These are phyloP conservation scores for Psilocybe sp. DNA, from an alignment of 768 basidiomycete species.

Conservation along the genomic window DNA sequence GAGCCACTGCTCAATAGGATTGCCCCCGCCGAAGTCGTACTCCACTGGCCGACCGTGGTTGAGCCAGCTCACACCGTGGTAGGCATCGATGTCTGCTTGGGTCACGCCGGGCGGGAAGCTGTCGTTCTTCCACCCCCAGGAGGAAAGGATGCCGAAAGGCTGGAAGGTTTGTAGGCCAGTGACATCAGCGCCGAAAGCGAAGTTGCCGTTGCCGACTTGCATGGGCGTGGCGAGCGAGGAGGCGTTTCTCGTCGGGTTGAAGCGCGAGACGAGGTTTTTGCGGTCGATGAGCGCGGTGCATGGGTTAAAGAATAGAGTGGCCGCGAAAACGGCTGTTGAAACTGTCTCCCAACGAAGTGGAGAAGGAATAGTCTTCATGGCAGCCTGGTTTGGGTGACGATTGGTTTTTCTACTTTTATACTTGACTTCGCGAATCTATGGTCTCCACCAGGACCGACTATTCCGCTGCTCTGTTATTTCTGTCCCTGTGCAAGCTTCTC, in stretches of 20 bases:
- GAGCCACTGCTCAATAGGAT: constrained; percentile 47
- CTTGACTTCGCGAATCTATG: too few species aligned
- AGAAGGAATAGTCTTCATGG: too few species aligned
- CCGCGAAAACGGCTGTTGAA: too few species aligned
- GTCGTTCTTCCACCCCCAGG: constrained; percentile 65
- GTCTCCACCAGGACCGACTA: too few species aligned
- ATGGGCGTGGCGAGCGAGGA: constrained; percentile 47
- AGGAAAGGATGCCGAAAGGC: constrained; percentile 53
- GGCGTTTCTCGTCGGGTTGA: constrained; percentile 48
- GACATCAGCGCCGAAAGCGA: constrained; percentile 58
- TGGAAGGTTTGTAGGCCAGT: constrained; percentile 58
- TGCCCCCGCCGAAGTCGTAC: constrained; percentile 31
- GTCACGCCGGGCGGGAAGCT: constrained; percentile 43
- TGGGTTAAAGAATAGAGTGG: neutral
- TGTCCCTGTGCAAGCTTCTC: too few species aligned
- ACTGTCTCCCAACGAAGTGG: too few species aligned
- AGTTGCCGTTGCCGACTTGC: constrained; percentile 62
- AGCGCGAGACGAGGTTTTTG: constrained; percentile 40
- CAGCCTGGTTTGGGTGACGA: too few species aligned
- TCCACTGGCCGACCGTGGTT: constrained; percentile 48
- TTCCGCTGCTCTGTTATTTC: too few species aligned
- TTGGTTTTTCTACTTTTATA: too few species aligned
- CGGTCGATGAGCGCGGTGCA: constrained; percentile 35
- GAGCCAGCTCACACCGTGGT: constrained; percentile 46
- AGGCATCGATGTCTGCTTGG: constrained; percentile 39